These are phyloP conservation scores for Piromyces sp. DNA, from an alignment of 192 early-diverging fungal genomes.

Conservation along the genomic window DNA sequence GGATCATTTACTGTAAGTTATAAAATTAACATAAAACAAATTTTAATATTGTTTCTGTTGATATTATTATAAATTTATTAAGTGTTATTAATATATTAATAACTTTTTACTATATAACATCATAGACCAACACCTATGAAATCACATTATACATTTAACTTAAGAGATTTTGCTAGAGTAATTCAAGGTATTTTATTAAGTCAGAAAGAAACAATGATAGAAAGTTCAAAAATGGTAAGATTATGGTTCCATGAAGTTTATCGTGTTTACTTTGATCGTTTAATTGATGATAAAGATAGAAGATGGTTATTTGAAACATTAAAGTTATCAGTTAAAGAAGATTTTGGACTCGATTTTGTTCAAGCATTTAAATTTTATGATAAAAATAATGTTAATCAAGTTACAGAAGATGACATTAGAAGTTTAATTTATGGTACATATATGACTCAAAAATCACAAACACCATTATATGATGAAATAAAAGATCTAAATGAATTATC, in stretches of 20 bases:
- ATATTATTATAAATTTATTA: too few species aligned
- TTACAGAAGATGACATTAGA: slow-evolving; percentile 28
- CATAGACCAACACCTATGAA: slow-evolving; percentile 31
- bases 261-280: slow-evolving; percentile 36
- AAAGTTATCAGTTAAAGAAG: slow-evolving; percentile 16
- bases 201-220: slow-evolving; percentile 14
- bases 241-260: slow-evolving; percentile 42
- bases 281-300: slow-evolving; percentile 34
- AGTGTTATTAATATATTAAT: too few species aligned
- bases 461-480: slow-evolving; percentile 31
- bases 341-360: slow-evolving; percentile 26
- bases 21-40: too few species aligned
- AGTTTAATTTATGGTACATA: slow-evolving; percentile 39
- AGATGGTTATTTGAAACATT: slow-evolving; percentile 26
- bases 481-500: slow-evolving; percentile 22
- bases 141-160: slow-evolving; percentile 46
- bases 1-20: slow-evolving; percentile 17
- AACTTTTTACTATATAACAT: too few species aligned
- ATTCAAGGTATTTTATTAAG: slow-evolving; percentile 32
- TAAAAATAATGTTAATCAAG: slow-evolving; percentile 15
- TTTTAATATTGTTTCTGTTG: too few species aligned
- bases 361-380: slow-evolving; percentile 27
- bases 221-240: slow-evolving; percentile 25
- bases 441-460: slow-evolving; percentile 23
- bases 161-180: slow-evolving; percentile 36